A percentile compares a stretch with the other conserved stretches of the same genome.
Evolutionary conservation across 164 flowering plant genomes (phyloP).

Genomic region (Vitis cinerea): DNA sequence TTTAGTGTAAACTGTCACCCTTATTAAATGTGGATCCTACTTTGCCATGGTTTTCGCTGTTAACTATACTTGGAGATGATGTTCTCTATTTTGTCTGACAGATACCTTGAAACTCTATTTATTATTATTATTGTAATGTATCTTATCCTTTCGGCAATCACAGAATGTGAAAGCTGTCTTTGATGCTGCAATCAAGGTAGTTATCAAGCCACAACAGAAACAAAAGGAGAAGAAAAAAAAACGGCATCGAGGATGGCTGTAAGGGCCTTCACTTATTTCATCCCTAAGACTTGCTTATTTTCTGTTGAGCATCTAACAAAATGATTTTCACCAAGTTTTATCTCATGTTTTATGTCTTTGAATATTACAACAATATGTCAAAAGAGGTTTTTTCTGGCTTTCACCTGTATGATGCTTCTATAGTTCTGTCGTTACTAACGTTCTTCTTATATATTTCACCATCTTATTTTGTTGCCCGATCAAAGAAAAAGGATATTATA

Average conservation of each 20-base stretch:
- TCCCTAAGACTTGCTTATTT: conserved; percentile 3
- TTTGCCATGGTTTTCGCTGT: no score
- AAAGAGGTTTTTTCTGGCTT: background rate
- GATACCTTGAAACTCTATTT: background rate
- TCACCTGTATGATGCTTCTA: background rate
- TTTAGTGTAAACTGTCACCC: no score
- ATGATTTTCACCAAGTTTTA: background rate
- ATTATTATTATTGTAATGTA: background rate
- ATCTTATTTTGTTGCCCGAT: background rate
- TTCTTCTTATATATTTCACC: background rate
- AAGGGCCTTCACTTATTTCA: conserved; percentile 33
- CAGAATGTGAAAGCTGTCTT: conserved; percentile 98
- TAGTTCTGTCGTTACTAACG: background rate
- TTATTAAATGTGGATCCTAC: no score
- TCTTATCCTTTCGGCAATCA: conserved; percentile 8
- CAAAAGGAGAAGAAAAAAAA: conserved; percentile 84
- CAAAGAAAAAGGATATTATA: background rate
- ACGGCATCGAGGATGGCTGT: conserved; percentile 64
- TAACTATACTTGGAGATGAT: no score
- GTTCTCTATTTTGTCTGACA: no score
- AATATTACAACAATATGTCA: background rate
- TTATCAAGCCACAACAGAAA: conserved; percentile 85
- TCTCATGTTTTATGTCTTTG: background rate
- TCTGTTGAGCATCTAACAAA: background rate
- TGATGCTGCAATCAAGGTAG: conserved; percentile 95